A percentile compares a stretch with the other conserved stretches of the same genome.
Evolutionary conservation across 169 alveolate genomes (phyloP).

Genomic region (Theileria orientalis): DNA sequence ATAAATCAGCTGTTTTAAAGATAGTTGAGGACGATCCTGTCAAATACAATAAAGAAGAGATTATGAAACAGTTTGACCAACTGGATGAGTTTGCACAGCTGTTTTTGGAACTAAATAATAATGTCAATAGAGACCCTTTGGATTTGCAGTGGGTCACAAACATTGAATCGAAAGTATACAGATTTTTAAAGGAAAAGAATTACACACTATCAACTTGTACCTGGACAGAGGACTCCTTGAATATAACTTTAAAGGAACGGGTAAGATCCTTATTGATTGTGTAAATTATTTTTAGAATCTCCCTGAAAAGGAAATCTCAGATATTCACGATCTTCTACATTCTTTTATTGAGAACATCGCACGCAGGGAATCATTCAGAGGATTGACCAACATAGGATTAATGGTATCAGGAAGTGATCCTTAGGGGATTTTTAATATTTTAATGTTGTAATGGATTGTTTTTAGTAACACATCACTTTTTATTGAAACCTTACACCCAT

Average conservation of each 20-base stretch:
- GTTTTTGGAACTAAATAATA: constrained; percentile 22
- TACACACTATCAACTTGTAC: constrained; percentile 27
- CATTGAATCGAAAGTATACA: constrained; percentile 11
- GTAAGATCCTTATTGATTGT: background rate
- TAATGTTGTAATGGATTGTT: background rate
- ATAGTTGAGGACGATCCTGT: constrained; percentile 18
- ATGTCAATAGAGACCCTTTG: constrained; percentile 39
- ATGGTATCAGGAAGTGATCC: constrained; percentile 25
- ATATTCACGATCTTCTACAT: constrained; percentile 9
- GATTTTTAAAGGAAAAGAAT: constrained; percentile 8
- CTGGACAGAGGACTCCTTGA: constrained; percentile 43
- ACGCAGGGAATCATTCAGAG: constrained; percentile 1
- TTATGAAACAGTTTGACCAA: constrained; percentile 17
- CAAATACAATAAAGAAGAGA: constrained; percentile 26
- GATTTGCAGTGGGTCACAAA: constrained; percentile 47
- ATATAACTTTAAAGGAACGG: constrained; percentile 24
- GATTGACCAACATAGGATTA: constrained; percentile 14
- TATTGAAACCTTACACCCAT: too few relatives aligned
- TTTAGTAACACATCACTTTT: too few relatives aligned
- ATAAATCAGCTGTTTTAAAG: constrained; percentile 13
- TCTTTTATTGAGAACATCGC: constrained; percentile 4
- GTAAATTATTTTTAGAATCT: constrained; percentile 8
- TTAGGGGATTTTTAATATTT: background rate
- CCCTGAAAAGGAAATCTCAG: constrained; percentile 10
- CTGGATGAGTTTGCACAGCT: constrained; percentile 41